Base-by-base conservation (phyloP, 2,329 filamentous ascomycete genomes). In the Thermochaetoides dissita region DNA sequence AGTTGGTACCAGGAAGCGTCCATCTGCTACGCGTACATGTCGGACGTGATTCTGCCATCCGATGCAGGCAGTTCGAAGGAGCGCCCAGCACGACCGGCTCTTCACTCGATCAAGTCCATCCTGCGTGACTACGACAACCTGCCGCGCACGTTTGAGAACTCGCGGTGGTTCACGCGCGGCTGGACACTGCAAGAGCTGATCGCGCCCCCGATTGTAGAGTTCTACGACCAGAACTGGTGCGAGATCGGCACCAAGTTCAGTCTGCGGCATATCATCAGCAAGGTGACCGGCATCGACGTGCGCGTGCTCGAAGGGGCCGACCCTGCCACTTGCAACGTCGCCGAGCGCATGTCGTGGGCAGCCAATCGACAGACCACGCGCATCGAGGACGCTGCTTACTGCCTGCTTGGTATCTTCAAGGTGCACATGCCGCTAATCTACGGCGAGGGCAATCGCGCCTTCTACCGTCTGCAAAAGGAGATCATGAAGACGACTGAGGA, bases 351-450 rank as follows among this genome's bases (percentile, higher is more conserved):
- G 62, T 60, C 55, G 6, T 66, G 57, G 60, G 61, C 54, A 37
- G 59, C 58, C 8, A 46, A 39, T 6, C 55, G 55, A 10, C 37
- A 52, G 7, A 64, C 63, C 0, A 53, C 50, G 0, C 44, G 58
- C 3, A 3, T 38, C 0, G 64, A 68, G 34, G 66, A 68, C 34
- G 57, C 55, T 10, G 63, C 63, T 1, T 68, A 68, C 34, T 66
- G 58, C 28, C 50, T 69, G 0, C 45, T 68, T 1, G 65, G 64
- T 0, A 56, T 67, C 1, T 67, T 68, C 24, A 51, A 53, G 0
- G 54, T 68, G 11, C 58, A 63, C 12, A 66, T 68, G 59, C 58
- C 64, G 0, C 46, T 67, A 6, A 38, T 66, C 0, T 68, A 67
- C 34, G 64, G 64, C 0, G 56, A 62, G 36, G 57, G 57, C 0